A percentile compares a stretch with the other conserved stretches of the same genome.
Conservation (phyloP, 768 basidiomycete genomes). For the Pleurotus platypus region DNA sequence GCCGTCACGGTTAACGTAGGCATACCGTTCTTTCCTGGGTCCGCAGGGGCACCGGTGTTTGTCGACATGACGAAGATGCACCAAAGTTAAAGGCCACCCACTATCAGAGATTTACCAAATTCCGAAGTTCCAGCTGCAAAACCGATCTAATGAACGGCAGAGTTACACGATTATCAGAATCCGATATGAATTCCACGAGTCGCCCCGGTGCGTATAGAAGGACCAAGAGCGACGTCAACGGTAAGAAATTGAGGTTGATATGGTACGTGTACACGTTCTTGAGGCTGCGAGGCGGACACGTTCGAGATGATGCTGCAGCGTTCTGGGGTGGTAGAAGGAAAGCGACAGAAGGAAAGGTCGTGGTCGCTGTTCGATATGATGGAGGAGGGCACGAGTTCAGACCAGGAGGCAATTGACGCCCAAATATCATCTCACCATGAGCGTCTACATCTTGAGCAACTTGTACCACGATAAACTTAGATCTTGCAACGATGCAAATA, state of each 20-base stretch:
- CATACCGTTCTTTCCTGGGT: conserved; percentile 5
- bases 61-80: conserved; percentile 1
- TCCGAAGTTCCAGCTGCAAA: neutral
- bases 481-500: too few species aligned
- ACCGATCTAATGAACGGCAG: conserved; percentile 5
- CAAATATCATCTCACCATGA: neutral
- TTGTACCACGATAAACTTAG: too few species aligned
- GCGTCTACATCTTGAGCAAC: too few species aligned
- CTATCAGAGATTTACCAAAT: conserved; percentile 8
- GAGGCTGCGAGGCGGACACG: neutral
- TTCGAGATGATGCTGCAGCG: conserved; percentile 5
- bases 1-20: conserved; percentile 1
- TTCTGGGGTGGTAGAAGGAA: neutral
- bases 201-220: conserved; percentile 3
- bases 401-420: neutral
- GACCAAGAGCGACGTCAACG: conserved; percentile 5
- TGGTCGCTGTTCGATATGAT: neutral
- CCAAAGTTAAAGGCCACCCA: conserved; percentile 2
- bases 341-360: conserved; percentile 1
- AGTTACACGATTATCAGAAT: conserved; percentile 8
- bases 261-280: neutral
- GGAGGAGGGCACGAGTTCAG: conserved; percentile 5
- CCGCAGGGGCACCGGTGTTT: conserved; percentile 1
- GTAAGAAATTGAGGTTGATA: neutral
- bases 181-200: conserved; percentile 9